These are phyloP conservation scores for Alternaria alternata DNA, from an alignment of 2,329 filamentous ascomycete species.

Conservation along the genomic window DNA sequence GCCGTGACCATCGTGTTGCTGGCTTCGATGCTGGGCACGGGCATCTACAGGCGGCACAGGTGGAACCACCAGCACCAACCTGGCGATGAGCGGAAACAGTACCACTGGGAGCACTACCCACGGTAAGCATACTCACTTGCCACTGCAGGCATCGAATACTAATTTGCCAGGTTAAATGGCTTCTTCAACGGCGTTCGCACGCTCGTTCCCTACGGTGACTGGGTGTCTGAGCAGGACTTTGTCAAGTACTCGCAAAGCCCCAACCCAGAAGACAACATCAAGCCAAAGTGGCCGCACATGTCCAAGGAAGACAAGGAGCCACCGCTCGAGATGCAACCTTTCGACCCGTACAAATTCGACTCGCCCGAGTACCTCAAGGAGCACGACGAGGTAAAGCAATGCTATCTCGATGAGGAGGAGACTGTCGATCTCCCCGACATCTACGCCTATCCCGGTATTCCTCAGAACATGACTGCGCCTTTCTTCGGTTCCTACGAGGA, in stretches of 20 bases:
- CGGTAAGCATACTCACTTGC: slow-evolving; percentile 40
- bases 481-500: slow-evolving; percentile 60
- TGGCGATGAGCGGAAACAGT: slow-evolving; percentile 47
- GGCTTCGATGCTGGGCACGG: slow-evolving; percentile 52
- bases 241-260: slow-evolving; percentile 52
- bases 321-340: slow-evolving; percentile 51
- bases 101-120: slow-evolving; percentile 57
- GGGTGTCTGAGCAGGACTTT: slow-evolving; percentile 55
- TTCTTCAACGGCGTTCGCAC: slow-evolving; percentile 60
- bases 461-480: slow-evolving; percentile 58
- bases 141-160: slow-evolving; percentile 13
- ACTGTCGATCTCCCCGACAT: slow-evolving; percentile 67
- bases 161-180: slow-evolving; percentile 51
- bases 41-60: slow-evolving; percentile 52
- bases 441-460: slow-evolving; percentile 68
- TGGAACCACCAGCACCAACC: slow-evolving; percentile 44
- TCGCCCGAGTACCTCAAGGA: slow-evolving; percentile 56
- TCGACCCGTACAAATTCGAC: slow-evolving; percentile 57
- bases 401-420: slow-evolving; percentile 69
- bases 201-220: slow-evolving; percentile 54
- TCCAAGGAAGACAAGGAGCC: slow-evolving; percentile 50
- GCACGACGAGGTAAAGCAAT: slow-evolving; percentile 64
- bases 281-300: slow-evolving; percentile 47
- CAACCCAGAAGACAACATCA: slow-evolving; percentile 49
- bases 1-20: slow-evolving; percentile 53